Conservation (phyloP, 805 yeast genomes). For the Candida railenensis region DNA sequence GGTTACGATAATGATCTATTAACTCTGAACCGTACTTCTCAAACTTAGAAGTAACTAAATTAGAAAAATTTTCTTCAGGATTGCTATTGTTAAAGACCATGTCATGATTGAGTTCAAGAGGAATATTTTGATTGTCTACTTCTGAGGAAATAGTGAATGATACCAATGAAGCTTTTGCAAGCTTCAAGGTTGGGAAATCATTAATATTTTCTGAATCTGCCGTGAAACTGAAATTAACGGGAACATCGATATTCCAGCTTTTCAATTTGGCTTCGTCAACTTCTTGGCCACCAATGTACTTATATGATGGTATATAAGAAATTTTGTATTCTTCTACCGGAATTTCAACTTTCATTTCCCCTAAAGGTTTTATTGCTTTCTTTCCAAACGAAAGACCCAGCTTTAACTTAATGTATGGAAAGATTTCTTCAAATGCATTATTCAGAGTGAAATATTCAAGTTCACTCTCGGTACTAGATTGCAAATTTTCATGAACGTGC, state of each 20-base stretch:
- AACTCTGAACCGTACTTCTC: not conserved
- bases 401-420: not conserved
- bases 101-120: constrained; percentile 38
- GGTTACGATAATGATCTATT: not conserved
- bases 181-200: constrained; percentile 21
- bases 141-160: constrained; percentile 31
- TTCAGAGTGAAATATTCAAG: not conserved
- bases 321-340: constrained; percentile 16
- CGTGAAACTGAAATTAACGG: constrained; percentile 17
- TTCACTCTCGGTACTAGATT: not conserved
- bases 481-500: not conserved
- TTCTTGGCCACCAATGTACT: constrained; percentile 10
- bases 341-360: not conserved
- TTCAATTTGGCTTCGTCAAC: constrained; percentile 1
- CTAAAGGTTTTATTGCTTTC: not conserved
- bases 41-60: not conserved
- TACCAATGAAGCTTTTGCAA: constrained; percentile 24
- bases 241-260: constrained; percentile 26
- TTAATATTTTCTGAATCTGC: not conserved
- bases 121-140: constrained; percentile 20
- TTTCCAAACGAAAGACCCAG: not conserved
- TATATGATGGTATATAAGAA: constrained; percentile 22
- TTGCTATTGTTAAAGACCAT: constrained; percentile 23
- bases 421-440: not conserved
- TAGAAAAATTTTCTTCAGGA: not conserved